Base-by-base conservation (phyloP, 306 rosid species). In the Pterocarpus santalinus region DNA sequence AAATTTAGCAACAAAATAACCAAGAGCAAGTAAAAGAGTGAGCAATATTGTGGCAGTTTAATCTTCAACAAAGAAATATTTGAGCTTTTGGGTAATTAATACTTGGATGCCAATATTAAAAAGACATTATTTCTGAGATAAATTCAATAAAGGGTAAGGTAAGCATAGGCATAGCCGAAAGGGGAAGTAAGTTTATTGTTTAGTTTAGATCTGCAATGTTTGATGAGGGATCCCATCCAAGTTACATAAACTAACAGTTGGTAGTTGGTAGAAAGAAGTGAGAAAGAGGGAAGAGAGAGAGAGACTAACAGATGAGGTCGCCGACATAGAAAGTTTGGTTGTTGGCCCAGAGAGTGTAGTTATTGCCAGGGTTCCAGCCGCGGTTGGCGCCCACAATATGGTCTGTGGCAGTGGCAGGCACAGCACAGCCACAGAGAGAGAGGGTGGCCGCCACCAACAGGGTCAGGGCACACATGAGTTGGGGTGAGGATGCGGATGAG, bases 361-460 rank as follows among this genome's bases (percentile, higher is more conserved):
- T 92, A 34, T 83, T 64, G 53, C 90, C 86, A n/a, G 93, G 85
- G 65, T 92, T 90, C 93, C 94, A 90, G 65, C 97, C 97, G 12
- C 88, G 91, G 72, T 92, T 90, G 43, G 97, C 94, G 14, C 94
- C 94, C 5, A 92, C 94, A 56, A 90, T 92, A 80, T 92, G 97
- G 81, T 92, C 92, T 2, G 97, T 90, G 57, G 88, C 90, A 34
- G 63, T 13, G 64, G 67, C 71, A 79, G 64, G 66, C 71, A 79
- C 1, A 46, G 78, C 15, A 43, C 47, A 43, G 47, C 12, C 15
- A 10, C 55, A 49, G n/a, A 49, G 55, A 14, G 55, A 49, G 16
- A 49, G 55, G n/a, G 55, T 11, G 15, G 13, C 10, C 10, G 10
- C n/a, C n/a, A 49, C 14, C 55, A 49, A 3, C 55, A 49, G n/a